These are phyloP conservation scores for Xylariaceae sp. DNA, from an alignment of 2,329 filamentous ascomycete species.

Conservation along the genomic window DNA sequence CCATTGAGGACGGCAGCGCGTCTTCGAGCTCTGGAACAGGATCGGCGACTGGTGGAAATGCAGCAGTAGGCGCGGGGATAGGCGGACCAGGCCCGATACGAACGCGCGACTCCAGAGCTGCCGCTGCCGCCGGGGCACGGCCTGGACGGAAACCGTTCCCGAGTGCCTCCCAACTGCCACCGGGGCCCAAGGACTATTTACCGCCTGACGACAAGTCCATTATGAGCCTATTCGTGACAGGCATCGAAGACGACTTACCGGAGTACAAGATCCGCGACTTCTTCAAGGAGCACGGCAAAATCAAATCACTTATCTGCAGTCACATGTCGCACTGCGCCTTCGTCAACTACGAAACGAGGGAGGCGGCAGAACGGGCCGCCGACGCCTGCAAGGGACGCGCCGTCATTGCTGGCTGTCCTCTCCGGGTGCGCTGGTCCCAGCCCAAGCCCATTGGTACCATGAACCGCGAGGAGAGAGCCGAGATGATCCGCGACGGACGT, in stretches of 20 bases:
- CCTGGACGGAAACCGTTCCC: slow-evolving; percentile 58
- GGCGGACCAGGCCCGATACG: slow-evolving; percentile 72
- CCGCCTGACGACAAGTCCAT: slow-evolving; percentile 81
- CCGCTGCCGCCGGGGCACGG: slow-evolving; percentile 43
- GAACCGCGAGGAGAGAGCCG: slow-evolving; percentile 76
- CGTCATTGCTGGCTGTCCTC: slow-evolving; percentile 82
- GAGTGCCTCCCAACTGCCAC: slow-evolving; percentile 66
- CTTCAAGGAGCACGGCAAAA: slow-evolving; percentile 82
- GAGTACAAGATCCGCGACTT: slow-evolving; percentile 88
- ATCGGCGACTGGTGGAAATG: slow-evolving; percentile 38
- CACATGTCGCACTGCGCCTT: slow-evolving; percentile 98
- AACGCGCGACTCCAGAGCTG: slow-evolving; percentile 59
- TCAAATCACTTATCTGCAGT: slow-evolving; percentile 89
- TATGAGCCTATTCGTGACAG: slow-evolving; percentile 90
- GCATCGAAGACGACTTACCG: slow-evolving; percentile 91
- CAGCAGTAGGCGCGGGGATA: slow-evolving; percentile 48
- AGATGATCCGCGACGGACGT: slow-evolving; percentile 75
- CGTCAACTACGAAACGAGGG: slow-evolving; percentile 83
- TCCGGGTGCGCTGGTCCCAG: slow-evolving; percentile 87
- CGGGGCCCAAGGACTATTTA: slow-evolving; percentile 76
- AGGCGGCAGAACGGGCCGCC: slow-evolving; percentile 80
- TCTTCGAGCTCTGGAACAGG: slow-evolving; percentile 34
- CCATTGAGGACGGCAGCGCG: slow-evolving; percentile 55
- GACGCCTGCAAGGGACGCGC: slow-evolving; percentile 80
- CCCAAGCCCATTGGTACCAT: slow-evolving; percentile 89